Conservation (phyloP, 2,329 filamentous ascomycete species). For the Ambrosiella beaveri region DNA sequence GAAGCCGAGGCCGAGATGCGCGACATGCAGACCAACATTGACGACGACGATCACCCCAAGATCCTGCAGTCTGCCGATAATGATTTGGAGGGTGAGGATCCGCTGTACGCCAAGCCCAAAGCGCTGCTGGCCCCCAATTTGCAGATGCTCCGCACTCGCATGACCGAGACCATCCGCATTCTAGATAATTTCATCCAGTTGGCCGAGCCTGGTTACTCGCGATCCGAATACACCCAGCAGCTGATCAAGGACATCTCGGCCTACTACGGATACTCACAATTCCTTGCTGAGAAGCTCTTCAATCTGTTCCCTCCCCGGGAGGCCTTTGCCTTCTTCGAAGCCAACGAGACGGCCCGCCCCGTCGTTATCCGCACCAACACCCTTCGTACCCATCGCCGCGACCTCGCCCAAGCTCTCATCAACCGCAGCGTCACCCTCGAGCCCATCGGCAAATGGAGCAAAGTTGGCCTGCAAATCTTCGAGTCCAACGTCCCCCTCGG, state of each 20-base stretch:
- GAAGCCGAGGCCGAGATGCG: constrained; percentile 74
- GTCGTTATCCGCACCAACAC: constrained; percentile 97
- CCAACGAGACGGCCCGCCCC: constrained; percentile 85
- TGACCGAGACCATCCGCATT: constrained; percentile 85
- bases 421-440: constrained; percentile 92
- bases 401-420: constrained; percentile 83
- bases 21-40: constrained; percentile 89
- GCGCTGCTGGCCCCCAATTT: constrained; percentile 69
- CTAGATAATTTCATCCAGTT: constrained; percentile 76
- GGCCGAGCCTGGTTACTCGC: constrained; percentile 60
- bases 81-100: constrained; percentile 44
- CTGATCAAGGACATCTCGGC: constrained; percentile 82
- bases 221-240: constrained; percentile 74
- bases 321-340: constrained; percentile 96
- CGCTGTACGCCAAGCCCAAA: constrained; percentile 39
- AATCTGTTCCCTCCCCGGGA: constrained; percentile 82
- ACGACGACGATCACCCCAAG: constrained; percentile 47
- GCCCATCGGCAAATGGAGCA: constrained; percentile 96
- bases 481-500: constrained; percentile 72
- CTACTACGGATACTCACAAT: constrained; percentile 93
- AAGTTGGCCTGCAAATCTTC: constrained; percentile 92
- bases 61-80: constrained; percentile 38
- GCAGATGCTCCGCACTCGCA: constrained; percentile 70
- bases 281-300: constrained; percentile 89
- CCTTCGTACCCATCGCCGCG: constrained; percentile 55